These are phyloP conservation scores for Onygenales sp. DNA, from an alignment of 2,329 filamentous ascomycete genomes.

Conservation along the genomic window DNA sequence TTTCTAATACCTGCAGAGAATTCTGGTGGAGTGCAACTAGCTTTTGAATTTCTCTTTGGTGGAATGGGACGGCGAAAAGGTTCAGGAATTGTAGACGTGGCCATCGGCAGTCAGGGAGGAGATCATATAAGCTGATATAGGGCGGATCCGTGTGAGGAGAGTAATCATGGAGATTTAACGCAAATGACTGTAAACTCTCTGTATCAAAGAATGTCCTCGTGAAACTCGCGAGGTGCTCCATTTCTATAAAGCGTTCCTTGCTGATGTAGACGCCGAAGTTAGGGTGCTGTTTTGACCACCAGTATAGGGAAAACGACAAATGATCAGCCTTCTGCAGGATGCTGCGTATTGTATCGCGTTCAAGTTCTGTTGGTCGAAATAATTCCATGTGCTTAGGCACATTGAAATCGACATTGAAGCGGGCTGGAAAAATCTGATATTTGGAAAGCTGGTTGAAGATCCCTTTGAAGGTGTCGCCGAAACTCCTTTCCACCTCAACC, in stretches of 20 bases:
- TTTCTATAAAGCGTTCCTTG: background rate
- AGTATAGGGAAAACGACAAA: background rate
- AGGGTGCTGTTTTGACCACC: background rate
- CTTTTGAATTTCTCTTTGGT: background rate
- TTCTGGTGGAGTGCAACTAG: background rate
- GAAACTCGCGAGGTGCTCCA: background rate
- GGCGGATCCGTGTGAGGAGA: background rate
- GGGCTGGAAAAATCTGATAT: background rate
- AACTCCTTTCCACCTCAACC: background rate
- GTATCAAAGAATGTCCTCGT: background rate
- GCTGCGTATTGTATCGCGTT: background rate
- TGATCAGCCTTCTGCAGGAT: background rate
- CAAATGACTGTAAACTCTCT: background rate
- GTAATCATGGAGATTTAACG: background rate
- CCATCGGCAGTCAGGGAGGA: background rate
- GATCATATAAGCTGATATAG: background rate
- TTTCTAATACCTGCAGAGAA: background rate
- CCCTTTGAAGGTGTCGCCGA: background rate
- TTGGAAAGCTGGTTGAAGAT: background rate
- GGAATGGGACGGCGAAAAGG: background rate
- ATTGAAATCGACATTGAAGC: background rate
- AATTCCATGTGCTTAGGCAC: background rate
- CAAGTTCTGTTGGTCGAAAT: background rate
- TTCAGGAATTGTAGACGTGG: background rate
- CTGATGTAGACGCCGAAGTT: background rate